Conservation (phyloP, 2,329 filamentous ascomycete species). For the Fusarium nanum region DNA sequence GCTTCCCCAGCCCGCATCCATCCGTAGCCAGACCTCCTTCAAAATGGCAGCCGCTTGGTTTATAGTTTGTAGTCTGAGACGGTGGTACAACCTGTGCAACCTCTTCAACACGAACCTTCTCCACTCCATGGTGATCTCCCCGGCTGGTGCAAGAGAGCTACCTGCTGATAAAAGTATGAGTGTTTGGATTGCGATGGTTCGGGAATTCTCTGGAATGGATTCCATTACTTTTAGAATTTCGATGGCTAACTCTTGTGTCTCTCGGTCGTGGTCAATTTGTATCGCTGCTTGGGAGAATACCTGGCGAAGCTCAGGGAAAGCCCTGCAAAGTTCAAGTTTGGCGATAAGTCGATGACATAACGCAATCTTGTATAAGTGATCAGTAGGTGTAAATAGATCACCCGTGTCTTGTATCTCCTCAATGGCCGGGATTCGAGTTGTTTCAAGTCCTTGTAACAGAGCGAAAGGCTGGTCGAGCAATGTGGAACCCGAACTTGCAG, state of each 20-base stretch:
- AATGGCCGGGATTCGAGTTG: neutral
- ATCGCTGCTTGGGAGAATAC: neutral
- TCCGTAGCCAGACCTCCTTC: neutral
- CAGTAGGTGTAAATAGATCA: neutral
- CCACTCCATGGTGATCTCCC: neutral
- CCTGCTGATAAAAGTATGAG: constrained; percentile 2
- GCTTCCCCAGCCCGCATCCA: too few relatives aligned
- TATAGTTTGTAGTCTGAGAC: neutral
- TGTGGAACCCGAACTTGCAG: neutral
- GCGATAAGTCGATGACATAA: neutral
- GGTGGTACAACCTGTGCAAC: neutral
- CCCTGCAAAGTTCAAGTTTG: neutral
- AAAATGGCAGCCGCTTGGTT: neutral
- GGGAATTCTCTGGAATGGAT: neutral
- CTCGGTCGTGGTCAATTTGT: too few relatives aligned
- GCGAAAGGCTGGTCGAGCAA: neutral
- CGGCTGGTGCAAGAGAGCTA: neutral
- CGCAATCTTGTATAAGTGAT: constrained; percentile 2
- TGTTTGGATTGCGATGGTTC: neutral
- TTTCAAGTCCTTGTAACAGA: neutral
- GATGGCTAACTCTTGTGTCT: neutral
- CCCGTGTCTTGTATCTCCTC: neutral
- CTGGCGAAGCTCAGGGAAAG: neutral
- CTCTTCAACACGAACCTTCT: constrained; percentile 1
- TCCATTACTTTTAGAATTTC: neutral